A percentile compares a stretch with the other conserved stretches of the same genome.
These are phyloP conservation scores for Trichoderma arundinaceum DNA, from an alignment of 2,329 filamentous ascomycete species.

Conservation along the genomic window DNA sequence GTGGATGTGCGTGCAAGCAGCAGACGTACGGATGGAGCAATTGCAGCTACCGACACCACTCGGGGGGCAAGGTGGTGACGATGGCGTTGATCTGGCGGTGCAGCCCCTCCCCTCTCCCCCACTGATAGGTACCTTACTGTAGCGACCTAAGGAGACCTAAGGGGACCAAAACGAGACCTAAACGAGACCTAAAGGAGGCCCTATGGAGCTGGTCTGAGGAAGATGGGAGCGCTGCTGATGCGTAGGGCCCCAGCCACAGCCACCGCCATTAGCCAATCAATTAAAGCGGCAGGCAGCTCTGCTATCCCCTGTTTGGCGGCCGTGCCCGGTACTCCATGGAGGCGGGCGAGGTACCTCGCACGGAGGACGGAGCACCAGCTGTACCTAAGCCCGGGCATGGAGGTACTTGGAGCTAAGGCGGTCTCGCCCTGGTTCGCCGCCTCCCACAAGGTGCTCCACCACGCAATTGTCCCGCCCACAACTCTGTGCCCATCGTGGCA, in stretches of 20 bases:
- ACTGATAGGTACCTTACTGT: conserved; percentile 28
- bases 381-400: conserved; percentile 4
- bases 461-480: conserved; percentile 46
- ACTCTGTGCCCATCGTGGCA: conserved; percentile 37
- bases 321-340: conserved; percentile 11
- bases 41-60: conserved; percentile 11
- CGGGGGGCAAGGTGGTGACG: conserved; percentile 19
- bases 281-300: conserved; percentile 43
- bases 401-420: conserved; percentile 20
- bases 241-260: conserved; percentile 36
- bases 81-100: conserved; percentile 31
- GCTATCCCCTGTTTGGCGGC: conserved; percentile 34
- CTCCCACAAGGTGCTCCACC: conserved; percentile 38
- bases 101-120: conserved; percentile 23
- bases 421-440: conserved; percentile 35
- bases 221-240: conserved; percentile 5
- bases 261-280: conserved; percentile 46
- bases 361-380: background rate
- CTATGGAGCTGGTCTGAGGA: conserved; percentile 12
- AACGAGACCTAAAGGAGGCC: conserved; percentile 24
- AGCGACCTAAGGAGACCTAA: conserved; percentile 16
- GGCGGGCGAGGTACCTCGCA: conserved; percentile 9
- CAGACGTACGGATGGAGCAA: background rate
- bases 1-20: conserved; percentile 8
- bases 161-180: conserved; percentile 15